Evolutionary conservation across 2,329 filamentous ascomycete species (phyloP).

Genomic region (Pochonia chlamydosporia): DNA sequence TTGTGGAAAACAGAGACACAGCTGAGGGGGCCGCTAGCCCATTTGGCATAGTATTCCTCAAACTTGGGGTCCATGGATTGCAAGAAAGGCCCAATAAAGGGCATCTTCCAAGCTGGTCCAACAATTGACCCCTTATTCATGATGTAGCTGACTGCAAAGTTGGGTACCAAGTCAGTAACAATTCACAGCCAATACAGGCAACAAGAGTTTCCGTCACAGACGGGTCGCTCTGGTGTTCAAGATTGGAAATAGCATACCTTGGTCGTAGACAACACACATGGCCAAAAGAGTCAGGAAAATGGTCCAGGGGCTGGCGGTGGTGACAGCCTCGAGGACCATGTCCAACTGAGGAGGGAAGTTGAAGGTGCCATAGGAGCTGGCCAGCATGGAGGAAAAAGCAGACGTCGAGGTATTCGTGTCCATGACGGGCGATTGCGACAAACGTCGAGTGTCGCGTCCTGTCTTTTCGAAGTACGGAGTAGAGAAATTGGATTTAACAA

Average conservation of each 20-base stretch:
- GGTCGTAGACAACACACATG: constrained; percentile 76
- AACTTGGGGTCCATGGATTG: constrained; percentile 90
- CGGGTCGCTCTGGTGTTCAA: too few species aligned
- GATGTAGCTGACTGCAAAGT: constrained; percentile 61
- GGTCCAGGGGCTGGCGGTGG: constrained; percentile 54
- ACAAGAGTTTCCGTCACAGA: too few species aligned
- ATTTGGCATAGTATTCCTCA: constrained; percentile 85
- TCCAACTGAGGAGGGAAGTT: constrained; percentile 51
- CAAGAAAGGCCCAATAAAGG: constrained; percentile 93
- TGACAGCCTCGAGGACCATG: constrained; percentile 47
- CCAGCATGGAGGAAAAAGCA: constrained; percentile 64
- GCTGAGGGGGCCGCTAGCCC: constrained; percentile 84
- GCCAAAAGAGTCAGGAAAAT: constrained; percentile 65
- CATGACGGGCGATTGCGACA: constrained; percentile 29
- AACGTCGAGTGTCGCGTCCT: neutral
- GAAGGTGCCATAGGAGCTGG: constrained; percentile 47
- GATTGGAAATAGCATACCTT: constrained; percentile 57
- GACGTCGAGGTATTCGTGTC: constrained; percentile 58
- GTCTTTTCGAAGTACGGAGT: neutral
- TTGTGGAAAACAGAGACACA: constrained; percentile 99
- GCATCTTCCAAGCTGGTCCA: constrained; percentile 69
- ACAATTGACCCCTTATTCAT: constrained; percentile 69
- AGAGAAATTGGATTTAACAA: neutral
- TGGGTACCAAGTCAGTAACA: neutral
- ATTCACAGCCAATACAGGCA: neutral